phyloP scores from a whole-genome alignment of 495 filamentous ascomycete genomes.

The Lindgomyces ingoldianus region DNA sequence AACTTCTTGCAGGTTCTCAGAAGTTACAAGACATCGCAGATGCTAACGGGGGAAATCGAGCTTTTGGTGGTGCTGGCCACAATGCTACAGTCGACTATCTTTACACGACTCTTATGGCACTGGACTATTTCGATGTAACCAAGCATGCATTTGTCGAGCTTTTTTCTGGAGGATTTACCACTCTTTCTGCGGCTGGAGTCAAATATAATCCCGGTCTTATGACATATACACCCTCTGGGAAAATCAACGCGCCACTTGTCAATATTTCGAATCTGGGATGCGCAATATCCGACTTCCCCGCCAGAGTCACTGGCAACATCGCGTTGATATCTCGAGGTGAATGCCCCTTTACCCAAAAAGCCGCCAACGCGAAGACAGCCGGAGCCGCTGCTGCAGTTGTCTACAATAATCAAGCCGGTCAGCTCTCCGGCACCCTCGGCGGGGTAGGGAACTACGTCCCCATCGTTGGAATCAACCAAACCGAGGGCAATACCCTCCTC shows the following conservation, averaged over 20 bases:
- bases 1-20: conserved; percentile 47
- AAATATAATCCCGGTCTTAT: conserved; percentile 29
- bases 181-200: conserved; percentile 28
- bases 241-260: conserved; percentile 50
- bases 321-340: conserved; percentile 64
- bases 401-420: conserved; percentile 65
- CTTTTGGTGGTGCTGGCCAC: conserved; percentile 64
- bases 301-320: conserved; percentile 56
- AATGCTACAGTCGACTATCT: conserved; percentile 66
- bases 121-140: conserved; percentile 61
- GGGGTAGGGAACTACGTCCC: conserved; percentile 53
- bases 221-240: conserved; percentile 53
- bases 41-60: conserved; percentile 55
- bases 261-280: conserved; percentile 61
- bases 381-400: conserved; percentile 61
- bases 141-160: conserved; percentile 59
- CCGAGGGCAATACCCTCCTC: conserved; percentile 54
- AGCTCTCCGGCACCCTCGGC: conserved; percentile 60
- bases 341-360: conserved; percentile 63
- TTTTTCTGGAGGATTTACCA: conserved; percentile 39
- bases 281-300: conserved; percentile 56
- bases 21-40: conserved; percentile 54
- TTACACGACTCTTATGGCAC: conserved; percentile 52
- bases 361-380: conserved; percentile 59
- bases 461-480: conserved; percentile 56